A percentile compares a stretch with the other conserved stretches of the same genome.
Evolutionary conservation across 116 monocot genomes (phyloP).

Genomic region (Iris pallida): DNA sequence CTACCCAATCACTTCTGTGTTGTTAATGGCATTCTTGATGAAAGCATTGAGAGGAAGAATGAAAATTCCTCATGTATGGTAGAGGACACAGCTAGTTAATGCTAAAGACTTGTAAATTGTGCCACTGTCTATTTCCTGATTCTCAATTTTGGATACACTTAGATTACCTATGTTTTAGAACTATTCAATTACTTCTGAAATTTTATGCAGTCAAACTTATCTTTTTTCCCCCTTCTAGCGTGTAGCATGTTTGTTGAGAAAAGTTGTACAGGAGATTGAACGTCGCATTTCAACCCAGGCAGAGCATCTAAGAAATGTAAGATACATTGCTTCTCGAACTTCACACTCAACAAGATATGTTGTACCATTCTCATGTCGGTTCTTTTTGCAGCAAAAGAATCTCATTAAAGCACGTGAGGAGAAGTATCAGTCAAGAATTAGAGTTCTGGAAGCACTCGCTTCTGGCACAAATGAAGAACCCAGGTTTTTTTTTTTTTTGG

Average conservation of each 20-base stretch:
- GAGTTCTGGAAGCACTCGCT: constrained; percentile 76
- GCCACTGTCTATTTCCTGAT: no score
- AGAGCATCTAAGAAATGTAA: constrained; percentile 89
- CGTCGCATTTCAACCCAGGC: constrained; percentile 75
- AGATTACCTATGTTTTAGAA: no score
- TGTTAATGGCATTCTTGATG: constrained; percentile 80
- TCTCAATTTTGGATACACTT: no score
- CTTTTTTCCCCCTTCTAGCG: constrained; percentile 27
- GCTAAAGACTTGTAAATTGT: no score
- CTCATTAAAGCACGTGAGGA: constrained; percentile 79
- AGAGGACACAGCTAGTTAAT: not conserved
- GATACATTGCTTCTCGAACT: not conserved
- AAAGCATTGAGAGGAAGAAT: constrained; percentile 83
- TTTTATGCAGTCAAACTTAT: not conserved
- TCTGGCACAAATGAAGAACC: constrained; percentile 75
- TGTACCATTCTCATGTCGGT: not conserved
- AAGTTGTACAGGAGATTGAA: constrained; percentile 86
- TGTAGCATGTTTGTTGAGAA: constrained; percentile 61
- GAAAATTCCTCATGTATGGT: constrained; percentile 84
- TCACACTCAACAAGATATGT: not conserved
- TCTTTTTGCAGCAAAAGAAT: constrained; percentile 66
- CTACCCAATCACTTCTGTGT: constrained; percentile 69
- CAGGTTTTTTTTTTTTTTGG: constrained; percentile 37
- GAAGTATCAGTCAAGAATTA: constrained; percentile 88
- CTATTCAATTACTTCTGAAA: not conserved